These are phyloP conservation scores for Casuarina equisetifolia DNA, from an alignment of 306 rosid species.

Conservation along the genomic window DNA sequence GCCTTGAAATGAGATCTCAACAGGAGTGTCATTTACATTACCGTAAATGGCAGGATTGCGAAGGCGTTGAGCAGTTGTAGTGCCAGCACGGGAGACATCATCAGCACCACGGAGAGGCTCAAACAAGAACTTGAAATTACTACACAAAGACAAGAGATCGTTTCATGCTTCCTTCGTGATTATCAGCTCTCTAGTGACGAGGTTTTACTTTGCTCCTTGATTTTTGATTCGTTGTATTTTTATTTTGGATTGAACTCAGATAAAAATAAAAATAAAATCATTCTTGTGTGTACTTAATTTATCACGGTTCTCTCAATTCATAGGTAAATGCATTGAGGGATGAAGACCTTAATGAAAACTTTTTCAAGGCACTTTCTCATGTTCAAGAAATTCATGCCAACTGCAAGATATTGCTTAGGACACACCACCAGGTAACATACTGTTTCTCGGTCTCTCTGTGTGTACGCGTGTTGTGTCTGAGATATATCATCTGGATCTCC, in stretches of 20 bases:
- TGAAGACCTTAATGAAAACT: slow-evolving; percentile 70
- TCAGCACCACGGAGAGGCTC: slow-evolving; percentile 87
- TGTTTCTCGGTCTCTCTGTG: slow-evolving; percentile 5
- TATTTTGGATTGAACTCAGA: slow-evolving; percentile 13
- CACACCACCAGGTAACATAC: slow-evolving; percentile 84
- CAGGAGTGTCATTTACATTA: not conserved
- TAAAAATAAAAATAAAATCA: not conserved
- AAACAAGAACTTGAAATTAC: slow-evolving; percentile 75
- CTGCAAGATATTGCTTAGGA: slow-evolving; percentile 85
- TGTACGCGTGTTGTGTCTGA: slow-evolving; percentile 12
- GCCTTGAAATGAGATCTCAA: not conserved
- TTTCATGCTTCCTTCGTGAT: slow-evolving; percentile 82
- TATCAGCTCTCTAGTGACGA: slow-evolving; percentile 89
- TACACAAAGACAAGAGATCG: slow-evolving; percentile 87
- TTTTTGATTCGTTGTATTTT: slow-evolving; percentile 15
- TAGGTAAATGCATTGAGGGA: slow-evolving; percentile 85
- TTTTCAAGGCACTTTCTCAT: slow-evolving; percentile 92
- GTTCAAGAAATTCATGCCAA: slow-evolving; percentile 96
- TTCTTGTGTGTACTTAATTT: slow-evolving; percentile 20
- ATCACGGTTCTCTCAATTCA: slow-evolving; percentile 25
- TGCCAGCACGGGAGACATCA: slow-evolving; percentile 84
- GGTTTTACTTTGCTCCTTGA: slow-evolving; percentile 37
- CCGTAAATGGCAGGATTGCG: slow-evolving; percentile 45
- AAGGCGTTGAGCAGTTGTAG: slow-evolving; percentile 73
- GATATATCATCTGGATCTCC: too few species aligned